Evolutionary conservation across 2,329 filamentous ascomycete species (phyloP).

Genomic region (Sclerotinia subarctica): DNA sequence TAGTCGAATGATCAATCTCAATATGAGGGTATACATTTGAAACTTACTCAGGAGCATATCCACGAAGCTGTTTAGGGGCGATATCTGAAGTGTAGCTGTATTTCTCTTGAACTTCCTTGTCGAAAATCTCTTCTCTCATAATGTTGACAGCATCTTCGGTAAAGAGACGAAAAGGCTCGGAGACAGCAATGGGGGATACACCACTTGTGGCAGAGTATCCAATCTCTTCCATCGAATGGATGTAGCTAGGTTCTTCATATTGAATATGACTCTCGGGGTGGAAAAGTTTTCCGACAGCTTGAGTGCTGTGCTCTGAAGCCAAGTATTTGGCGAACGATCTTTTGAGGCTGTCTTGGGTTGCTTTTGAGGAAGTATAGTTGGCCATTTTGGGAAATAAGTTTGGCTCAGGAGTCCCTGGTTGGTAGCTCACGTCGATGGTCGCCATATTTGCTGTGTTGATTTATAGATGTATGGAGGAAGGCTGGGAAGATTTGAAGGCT

Average conservation of each 20-base stretch:
- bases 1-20: slow-evolving; percentile 17
- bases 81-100: slow-evolving; percentile 59
- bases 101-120: slow-evolving; percentile 53
- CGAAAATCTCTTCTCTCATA: slow-evolving; percentile 62
- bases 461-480: neutral
- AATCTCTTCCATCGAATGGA: slow-evolving; percentile 60
- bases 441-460: slow-evolving; percentile 28
- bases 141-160: slow-evolving; percentile 56
- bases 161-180: slow-evolving; percentile 63
- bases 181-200: slow-evolving; percentile 61
- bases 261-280: slow-evolving; percentile 53
- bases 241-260: slow-evolving; percentile 49
- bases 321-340: slow-evolving; percentile 38
- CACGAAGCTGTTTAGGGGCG: slow-evolving; percentile 52
- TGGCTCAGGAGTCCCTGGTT: slow-evolving; percentile 31
- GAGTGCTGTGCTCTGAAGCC: slow-evolving; percentile 32
- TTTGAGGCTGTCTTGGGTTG: slow-evolving; percentile 37
- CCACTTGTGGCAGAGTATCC: slow-evolving; percentile 53
- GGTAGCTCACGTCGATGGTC: slow-evolving; percentile 30
- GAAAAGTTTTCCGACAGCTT: slow-evolving; percentile 43
- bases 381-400: slow-evolving; percentile 30
- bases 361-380: slow-evolving; percentile 33
- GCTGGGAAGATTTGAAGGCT: neutral
- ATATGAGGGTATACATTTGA: slow-evolving; percentile 8
- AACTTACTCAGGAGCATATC: slow-evolving; percentile 55